Conservation (phyloP, 352 stramenopile species). For the Phytopythium helicoides region DNA sequence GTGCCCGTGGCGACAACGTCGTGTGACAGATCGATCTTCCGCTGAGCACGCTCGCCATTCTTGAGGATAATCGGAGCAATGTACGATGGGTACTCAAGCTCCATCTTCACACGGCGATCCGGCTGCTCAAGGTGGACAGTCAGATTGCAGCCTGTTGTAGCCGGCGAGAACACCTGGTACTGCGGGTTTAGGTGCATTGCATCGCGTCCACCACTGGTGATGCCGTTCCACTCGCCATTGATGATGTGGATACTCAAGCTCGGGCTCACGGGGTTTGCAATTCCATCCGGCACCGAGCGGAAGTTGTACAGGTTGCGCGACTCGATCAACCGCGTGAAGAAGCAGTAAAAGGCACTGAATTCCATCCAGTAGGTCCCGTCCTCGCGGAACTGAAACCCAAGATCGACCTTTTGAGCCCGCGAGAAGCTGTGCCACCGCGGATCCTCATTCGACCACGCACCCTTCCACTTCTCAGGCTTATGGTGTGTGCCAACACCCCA, state of each 20-base stretch:
- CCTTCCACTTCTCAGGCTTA: conserved; percentile 65
- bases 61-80: conserved; percentile 79
- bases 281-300: conserved; percentile 50
- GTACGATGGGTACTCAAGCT: conserved; percentile 71
- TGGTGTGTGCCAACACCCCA: conserved; percentile 64
- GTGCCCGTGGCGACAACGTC: conserved; percentile 79
- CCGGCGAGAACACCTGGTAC: conserved; percentile 74
- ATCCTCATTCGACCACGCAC: conserved; percentile 68
- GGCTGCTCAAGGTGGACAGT: conserved; percentile 71
- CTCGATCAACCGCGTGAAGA: conserved; percentile 75
- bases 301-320: conserved; percentile 87
- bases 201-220: conserved; percentile 72
- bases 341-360: conserved; percentile 73
- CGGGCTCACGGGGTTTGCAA: conserved; percentile 55
- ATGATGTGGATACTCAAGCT: conserved; percentile 73
- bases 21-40: conserved; percentile 80
- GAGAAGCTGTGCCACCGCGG: conserved; percentile 72
- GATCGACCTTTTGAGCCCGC: conserved; percentile 69
- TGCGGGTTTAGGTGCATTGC: conserved; percentile 87
- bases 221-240: conserved; percentile 75
- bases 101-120: conserved; percentile 70
- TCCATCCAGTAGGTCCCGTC: conserved; percentile 85
- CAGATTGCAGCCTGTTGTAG: conserved; percentile 46
- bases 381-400: conserved; percentile 77
- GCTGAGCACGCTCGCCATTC: conserved; percentile 55